Conservation (phyloP, 331 rosid genomes). For the Pyracantha coccinea region DNA sequence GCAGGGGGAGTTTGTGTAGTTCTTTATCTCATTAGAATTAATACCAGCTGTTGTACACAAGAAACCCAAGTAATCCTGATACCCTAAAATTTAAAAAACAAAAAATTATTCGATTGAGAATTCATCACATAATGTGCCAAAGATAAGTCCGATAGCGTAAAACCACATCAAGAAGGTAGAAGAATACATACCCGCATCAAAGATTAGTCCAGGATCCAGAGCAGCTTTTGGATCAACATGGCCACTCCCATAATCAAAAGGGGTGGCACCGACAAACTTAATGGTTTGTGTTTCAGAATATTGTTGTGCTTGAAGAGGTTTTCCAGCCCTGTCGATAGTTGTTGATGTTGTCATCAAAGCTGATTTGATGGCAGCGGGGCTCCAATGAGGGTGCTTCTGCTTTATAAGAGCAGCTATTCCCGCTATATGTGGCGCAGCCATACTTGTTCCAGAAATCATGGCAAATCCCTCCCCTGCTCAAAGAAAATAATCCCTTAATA, state of each 20-base stretch:
- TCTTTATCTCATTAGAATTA: conserved; percentile 64
- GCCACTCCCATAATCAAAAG: conserved; percentile 98
- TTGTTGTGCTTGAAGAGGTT: conserved; percentile 87
- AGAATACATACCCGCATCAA: conserved; percentile 65
- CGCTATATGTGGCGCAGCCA: conserved; percentile 99
- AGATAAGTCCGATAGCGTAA: neutral
- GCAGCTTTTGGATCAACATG: conserved; percentile 96
- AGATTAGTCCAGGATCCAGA: conserved; percentile 93
- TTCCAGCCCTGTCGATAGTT: conserved; percentile 79
- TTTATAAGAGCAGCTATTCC: conserved; percentile 97
- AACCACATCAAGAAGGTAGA: conserved; percentile 1
- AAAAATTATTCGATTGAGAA: neutral
- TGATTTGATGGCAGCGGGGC: conserved; percentile 99
- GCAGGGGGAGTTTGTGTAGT: conserved; percentile 67
- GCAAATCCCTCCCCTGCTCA: conserved; percentile 91
- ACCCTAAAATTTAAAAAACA: conserved; percentile 43
- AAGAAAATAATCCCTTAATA: conserved; percentile 10
- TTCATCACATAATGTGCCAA: neutral
- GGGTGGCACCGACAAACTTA: conserved; percentile 67
- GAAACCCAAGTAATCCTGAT: conserved; percentile 85
- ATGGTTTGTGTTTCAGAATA: conserved; percentile 78
- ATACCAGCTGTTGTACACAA: conserved; percentile 84
- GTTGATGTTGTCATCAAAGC: conserved; percentile 96
- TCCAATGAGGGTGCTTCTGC: conserved; percentile 97
- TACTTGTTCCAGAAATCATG: conserved; percentile 98